Base-by-base conservation (phyloP, 1,284 basidiomycete species). In the Xanthoconium separans region DNA sequence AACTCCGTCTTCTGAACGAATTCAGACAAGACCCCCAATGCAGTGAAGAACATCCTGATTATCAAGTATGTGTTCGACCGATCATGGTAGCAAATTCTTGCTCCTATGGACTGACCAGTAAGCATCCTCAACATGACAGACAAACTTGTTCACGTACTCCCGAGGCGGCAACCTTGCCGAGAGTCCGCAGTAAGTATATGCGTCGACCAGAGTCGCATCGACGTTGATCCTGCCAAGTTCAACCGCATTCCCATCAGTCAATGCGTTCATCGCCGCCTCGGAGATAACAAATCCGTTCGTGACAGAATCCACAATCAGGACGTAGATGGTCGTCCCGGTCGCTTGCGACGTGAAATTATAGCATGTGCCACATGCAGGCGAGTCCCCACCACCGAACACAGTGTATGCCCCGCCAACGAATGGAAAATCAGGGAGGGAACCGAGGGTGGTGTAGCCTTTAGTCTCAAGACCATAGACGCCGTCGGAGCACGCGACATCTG, bases 371-470 rank as follows among this genome's bases (percentile, higher is more conserved):
- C 53, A 54, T 6, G 55, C 59, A 5, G 65, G 11, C 4, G 70
- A 71, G 54, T 70, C n/a, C n/a, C n/a, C n/a, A n/a, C n/a, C n/a
- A n/a, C 44, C 62, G 60, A 75, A 6, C 60, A 83, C 65, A 18
- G 69, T 72, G 31, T 36, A 46, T 5, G 33, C 33, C 6, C 44
- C 44, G 13, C 44, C 33, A 5, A 27, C 66, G 60, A 74, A 66
- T n/a, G 82, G 81, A 70, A 77, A 84, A 27, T 51, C 65, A 27
- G 78, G 78, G 43, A 84, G 70, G 16, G 71, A 70, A 9, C 71
- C 71, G 61, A 83, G 77, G 29, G 74, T 81, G 33, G 65, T 69
- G 65, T 69, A 83, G 7, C 74, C 73, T 34, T 71, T 71, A 51
- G 70, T 73, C 36, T 73, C 31, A 50, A 83, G 74, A 16, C 69